phyloP scores from a whole-genome alignment of 1,284 basidiomycete species.

The Ceratobasidium sp. region DNA sequence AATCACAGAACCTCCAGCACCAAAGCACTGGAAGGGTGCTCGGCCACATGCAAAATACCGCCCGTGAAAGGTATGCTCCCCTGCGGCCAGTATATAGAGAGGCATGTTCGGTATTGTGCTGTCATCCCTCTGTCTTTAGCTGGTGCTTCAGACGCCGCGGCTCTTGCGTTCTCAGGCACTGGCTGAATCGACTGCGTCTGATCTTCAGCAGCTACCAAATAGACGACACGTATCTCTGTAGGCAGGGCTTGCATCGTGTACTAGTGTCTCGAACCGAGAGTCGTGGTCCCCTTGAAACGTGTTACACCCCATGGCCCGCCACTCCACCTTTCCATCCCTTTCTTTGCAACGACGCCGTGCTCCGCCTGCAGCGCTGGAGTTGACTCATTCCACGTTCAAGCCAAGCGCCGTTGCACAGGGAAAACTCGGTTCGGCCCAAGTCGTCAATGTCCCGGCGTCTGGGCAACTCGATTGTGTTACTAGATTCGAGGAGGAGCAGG shows the following conservation, averaged over 20 bases:
- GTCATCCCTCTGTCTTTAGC: conserved; percentile 28
- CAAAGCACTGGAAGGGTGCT: conserved; percentile 22
- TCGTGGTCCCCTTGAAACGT: not conserved
- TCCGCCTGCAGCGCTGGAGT: conserved; percentile 20
- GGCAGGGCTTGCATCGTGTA: not conserved
- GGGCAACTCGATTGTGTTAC: not conserved
- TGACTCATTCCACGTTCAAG: conserved; percentile 14
- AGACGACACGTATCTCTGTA: not conserved
- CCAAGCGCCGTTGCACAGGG: not conserved
- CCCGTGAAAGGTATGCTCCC: conserved; percentile 25
- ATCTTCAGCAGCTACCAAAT: not conserved
- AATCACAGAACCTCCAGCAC: conserved; percentile 1
- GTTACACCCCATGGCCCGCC: conserved; percentile 15
- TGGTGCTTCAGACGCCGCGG: conserved; percentile 17
- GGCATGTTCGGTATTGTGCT: not conserved
- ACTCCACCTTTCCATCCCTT: conserved; percentile 17
- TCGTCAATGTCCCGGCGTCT: conserved; percentile 1
- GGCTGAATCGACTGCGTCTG: conserved; percentile 12
- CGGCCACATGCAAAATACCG: conserved; percentile 9
- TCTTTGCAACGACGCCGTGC: conserved; percentile 28
- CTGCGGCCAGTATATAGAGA: conserved; percentile 12
- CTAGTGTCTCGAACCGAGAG: not conserved
- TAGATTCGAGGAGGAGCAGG: conserved; percentile 23
- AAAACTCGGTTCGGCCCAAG: not conserved
- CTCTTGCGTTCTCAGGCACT: not conserved